Percentiles rank a stretch among this genome's conserved stretches.
phyloP scores from a whole-genome alignment of 306 rosid species.

The Prunus persica region DNA sequence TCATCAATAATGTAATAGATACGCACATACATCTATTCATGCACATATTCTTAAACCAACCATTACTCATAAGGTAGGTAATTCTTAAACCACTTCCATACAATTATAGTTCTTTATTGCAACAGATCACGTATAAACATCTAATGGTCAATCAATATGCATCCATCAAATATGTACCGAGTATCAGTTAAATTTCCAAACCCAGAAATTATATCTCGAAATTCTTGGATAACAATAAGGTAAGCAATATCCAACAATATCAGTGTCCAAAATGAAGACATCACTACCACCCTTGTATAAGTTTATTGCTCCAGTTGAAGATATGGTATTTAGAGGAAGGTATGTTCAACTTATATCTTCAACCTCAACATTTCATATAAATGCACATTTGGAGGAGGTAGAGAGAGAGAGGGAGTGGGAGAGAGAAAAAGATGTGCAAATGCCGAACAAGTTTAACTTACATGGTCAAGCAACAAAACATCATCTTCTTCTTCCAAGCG shows the following conservation, averaged over 20 bases:
- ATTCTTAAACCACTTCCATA: neutral
- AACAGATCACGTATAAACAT: neutral
- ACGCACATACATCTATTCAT: neutral
- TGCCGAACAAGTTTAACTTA: constrained; percentile 35
- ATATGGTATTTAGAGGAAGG: too few relatives aligned
- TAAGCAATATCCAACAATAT: too few relatives aligned
- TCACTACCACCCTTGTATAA: neutral
- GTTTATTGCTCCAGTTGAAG: neutral
- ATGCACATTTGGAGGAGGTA: neutral
- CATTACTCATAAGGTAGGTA: neutral
- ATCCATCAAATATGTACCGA: neutral
- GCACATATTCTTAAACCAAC: neutral
- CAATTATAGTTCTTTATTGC: neutral
- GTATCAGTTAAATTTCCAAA: neutral
- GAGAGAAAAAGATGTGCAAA: neutral
- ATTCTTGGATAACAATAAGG: neutral
- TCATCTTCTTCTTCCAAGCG: constrained; percentile 98
- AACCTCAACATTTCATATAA: neutral
- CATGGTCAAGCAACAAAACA: constrained; percentile 91
- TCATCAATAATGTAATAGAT: neutral
- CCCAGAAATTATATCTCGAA: neutral
- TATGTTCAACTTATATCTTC: neutral
- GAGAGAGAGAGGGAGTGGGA: constrained; percentile 11
- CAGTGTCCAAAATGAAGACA: neutral
- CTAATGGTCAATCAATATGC: neutral